Base-by-base conservation (phyloP, 1,139 yeast species). In the Kodamaea derodonti region DNA sequence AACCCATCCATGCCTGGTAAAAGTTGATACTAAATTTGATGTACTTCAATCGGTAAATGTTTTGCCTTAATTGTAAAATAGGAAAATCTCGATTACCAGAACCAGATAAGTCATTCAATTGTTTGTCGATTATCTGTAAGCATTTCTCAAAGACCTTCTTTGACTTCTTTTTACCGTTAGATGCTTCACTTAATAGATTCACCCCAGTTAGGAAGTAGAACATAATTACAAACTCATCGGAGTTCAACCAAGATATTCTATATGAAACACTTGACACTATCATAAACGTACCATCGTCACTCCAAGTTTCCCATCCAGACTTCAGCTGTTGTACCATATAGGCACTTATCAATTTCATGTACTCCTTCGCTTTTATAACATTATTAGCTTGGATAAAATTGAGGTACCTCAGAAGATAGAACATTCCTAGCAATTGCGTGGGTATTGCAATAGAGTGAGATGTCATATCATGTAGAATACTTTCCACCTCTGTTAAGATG, bases 161-260 rank as follows among this genome's bases (percentile, higher is more conserved):
- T 2, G 75, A 52, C 34, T 61, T 58, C 12, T 48, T 46, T 31
- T 55, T 58, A 3, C 57, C 58, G 35, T 60, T 61, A 46, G 60
- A 52, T 0, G 65, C 50, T 29, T 60, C 65, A 23, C 48, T 46
- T 24, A 67, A 40, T 30, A 60, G 56, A 14, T 58, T 47, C n/a
- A 72, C 48, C 1, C 73, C 76, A 13, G 65, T 59, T 11, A 67
- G 45, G 29, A 69, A 58, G 43, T 68, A 70, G 22, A 69, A 58
- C 34, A 62, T 36, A 13, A 68, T 50, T 3, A 61, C 56, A 45
- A 69, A 70, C 38, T 72, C 76, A 27, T 62, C 63, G 2, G 64
- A 52, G 23, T 61, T 58, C 14, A 72, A 41, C 78, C 78, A 73
- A 6, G 46, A 42, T 12, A 63, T 42, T 30, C 41, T 46, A 39